Evolutionary conservation across 371 early-diverging fungal species (phyloP), one percentile per base, ranked within the genome.

Genomic region (Rhizopus arrhizus): DNA sequence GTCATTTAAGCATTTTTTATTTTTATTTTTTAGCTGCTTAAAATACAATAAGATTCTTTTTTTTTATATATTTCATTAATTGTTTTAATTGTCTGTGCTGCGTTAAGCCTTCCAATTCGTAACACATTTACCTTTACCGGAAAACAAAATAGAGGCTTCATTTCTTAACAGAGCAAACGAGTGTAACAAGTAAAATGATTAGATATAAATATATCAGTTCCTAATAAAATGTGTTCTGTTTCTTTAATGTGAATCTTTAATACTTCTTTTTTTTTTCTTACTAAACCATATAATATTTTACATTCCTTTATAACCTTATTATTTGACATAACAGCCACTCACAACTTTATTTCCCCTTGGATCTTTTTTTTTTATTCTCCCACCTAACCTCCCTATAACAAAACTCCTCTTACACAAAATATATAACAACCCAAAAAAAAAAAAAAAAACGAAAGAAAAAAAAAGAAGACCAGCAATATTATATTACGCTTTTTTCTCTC

Each of bases 301-400:
- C 43, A 43, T 15, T 43, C 43, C 43, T 43, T 43, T 43, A 15
- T 5, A 43, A 15, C 13, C 15, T 43, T 6, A 13, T 43, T 13
- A 11, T 15, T 6, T 43, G 8, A 5, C 5, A 13, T 43, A n/a
- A 4, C 43, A 43, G 43, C 43, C 43, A 36, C 6, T 11, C 6
- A 36, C 36, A 36, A 36, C 36, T 9, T 13, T n/a, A 43, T 5
- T 5, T 5, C 13, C 15, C 43, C 43, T 43, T n/a, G 13, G n/a
- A 43, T 43, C 22, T 22, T 22, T 22, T 22, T 22, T 22, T 43
- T 43, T 43, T n/a, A 4, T 43, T 43, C 43, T 43, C 43, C 43
- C 43, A 43, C 43, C 43, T 43, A 43, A 43, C 43, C 43, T 43
- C 43, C 43, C 43, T 43, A 43, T 43, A 43, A 43, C 43, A 43